Conservation (phyloP, 1,284 basidiomycete genomes). For the Veloporphyrellus conicus region DNA sequence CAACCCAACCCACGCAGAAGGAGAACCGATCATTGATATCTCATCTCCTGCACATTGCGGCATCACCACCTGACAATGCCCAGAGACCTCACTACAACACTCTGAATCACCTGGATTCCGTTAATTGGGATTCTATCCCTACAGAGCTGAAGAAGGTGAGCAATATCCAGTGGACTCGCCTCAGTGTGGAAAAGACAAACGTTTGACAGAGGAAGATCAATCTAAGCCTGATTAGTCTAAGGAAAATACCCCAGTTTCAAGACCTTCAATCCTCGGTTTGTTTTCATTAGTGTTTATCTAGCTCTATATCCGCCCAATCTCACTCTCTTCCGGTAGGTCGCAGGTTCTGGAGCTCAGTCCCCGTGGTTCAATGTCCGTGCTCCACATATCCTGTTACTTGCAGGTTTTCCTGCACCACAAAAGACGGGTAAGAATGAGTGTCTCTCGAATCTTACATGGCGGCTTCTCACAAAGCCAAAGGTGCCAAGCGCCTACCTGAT, state of each 20-base stretch:
- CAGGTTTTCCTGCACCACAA: slow-evolving; percentile 43
- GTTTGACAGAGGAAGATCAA: slow-evolving; percentile 55
- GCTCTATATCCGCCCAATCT: not conserved
- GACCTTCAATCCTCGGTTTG: slow-evolving; percentile 52
- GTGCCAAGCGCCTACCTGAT: slow-evolving; percentile 27
- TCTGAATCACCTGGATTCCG: slow-evolving; percentile 47
- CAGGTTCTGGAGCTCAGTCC: slow-evolving; percentile 34
- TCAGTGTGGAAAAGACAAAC: not conserved
- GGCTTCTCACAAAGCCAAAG: slow-evolving; percentile 23
- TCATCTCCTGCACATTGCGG: slow-evolving; percentile 63
- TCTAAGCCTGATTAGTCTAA: slow-evolving; percentile 49
- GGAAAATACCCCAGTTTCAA: slow-evolving; percentile 44
- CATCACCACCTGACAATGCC: slow-evolving; percentile 51
- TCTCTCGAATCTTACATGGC: not conserved
- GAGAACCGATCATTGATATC: slow-evolving; percentile 35
- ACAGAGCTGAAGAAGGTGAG: slow-evolving; percentile 56
- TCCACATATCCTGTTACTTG: slow-evolving; percentile 45
- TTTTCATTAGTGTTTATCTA: slow-evolving; percentile 5
- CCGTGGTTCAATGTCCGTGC: slow-evolving; percentile 56
- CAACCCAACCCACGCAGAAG: slow-evolving; percentile 28
- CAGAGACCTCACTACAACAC: slow-evolving; percentile 55
- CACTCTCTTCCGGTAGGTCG: slow-evolving; percentile 32
- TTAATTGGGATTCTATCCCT: slow-evolving; percentile 63
- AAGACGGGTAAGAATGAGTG: slow-evolving; percentile 34
- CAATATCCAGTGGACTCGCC: not conserved